phyloP scores from a whole-genome alignment of 2,329 filamentous ascomycete species.

The Volutella citrinella region DNA sequence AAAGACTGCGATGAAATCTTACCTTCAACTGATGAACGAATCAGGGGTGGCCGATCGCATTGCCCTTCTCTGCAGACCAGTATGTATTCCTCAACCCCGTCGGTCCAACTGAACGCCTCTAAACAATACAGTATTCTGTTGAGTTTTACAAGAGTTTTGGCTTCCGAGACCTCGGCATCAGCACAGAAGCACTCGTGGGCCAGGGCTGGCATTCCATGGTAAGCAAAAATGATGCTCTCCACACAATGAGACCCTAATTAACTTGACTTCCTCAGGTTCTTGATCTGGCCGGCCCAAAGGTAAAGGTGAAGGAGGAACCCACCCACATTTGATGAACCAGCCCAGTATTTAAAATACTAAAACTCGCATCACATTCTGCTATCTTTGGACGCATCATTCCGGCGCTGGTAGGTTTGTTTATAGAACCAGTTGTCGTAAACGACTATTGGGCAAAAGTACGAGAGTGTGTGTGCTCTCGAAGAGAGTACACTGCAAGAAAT shows the following conservation, averaged over 20 bases:
- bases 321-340: constrained; percentile 14
- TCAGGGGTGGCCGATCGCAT: constrained; percentile 69
- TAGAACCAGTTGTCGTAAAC: too few relatives aligned
- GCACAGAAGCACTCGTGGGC: constrained; percentile 69
- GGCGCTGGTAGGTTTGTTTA: too few relatives aligned
- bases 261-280: constrained; percentile 15
- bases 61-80: constrained; percentile 73
- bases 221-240: constrained; percentile 20
- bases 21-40: constrained; percentile 71
- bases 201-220: constrained; percentile 85
- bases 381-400: too few relatives aligned
- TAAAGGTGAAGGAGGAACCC: constrained; percentile 24
- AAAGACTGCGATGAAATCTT: constrained; percentile 69
- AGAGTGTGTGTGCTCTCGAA: too few relatives aligned
- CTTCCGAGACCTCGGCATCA: constrained; percentile 67
- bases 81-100: constrained; percentile 30
- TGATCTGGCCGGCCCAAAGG: constrained; percentile 20
- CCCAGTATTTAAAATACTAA: too few relatives aligned
- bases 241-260: constrained; percentile 2
- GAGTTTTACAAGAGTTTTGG: constrained; percentile 74
- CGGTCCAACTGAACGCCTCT: neutral
- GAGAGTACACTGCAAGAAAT: too few relatives aligned
- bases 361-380: too few relatives aligned
- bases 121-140: constrained; percentile 53
- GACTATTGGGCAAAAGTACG: too few relatives aligned